A percentile compares a stretch with the other conserved stretches of the same genome.
phyloP scores from a whole-genome alignment of 495 filamentous ascomycete species.

The Neurospora sp. region DNA sequence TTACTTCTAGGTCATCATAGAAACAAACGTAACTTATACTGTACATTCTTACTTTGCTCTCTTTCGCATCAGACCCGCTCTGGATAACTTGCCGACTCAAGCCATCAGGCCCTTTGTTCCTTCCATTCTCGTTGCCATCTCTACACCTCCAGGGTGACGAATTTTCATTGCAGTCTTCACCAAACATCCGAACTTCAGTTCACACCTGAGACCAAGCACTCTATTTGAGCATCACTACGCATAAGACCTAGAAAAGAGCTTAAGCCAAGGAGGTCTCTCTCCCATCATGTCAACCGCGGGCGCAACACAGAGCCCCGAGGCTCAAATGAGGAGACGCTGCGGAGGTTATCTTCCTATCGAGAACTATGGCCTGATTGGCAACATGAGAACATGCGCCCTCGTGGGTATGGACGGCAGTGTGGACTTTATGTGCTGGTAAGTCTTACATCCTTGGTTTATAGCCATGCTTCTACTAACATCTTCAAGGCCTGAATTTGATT shows the following conservation, averaged over 20 bases:
- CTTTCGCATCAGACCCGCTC: neutral
- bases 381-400: conserved; percentile 68
- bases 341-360: conserved; percentile 55
- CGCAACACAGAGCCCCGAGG: conserved; percentile 10
- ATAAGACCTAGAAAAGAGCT: neutral
- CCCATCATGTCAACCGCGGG: conserved; percentile 10
- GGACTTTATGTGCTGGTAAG: conserved; percentile 68
- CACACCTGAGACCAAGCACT: neutral
- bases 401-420: conserved; percentile 60
- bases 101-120: neutral
- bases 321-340: conserved; percentile 17
- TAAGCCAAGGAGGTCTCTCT: neutral
- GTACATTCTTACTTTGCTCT: neutral
- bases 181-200: neutral
- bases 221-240: neutral
- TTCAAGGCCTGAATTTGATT: conserved; percentile 57
- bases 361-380: conserved; percentile 67
- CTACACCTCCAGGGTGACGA: neutral
- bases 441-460: neutral
- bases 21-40: neutral
- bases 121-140: neutral
- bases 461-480: neutral
- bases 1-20: neutral
- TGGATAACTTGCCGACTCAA: neutral
- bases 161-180: neutral